A percentile compares a stretch with the other conserved stretches of the same genome.
phyloP scores from a whole-genome alignment of 2,329 filamentous ascomycete genomes.

The Blumeria hordei region DNA sequence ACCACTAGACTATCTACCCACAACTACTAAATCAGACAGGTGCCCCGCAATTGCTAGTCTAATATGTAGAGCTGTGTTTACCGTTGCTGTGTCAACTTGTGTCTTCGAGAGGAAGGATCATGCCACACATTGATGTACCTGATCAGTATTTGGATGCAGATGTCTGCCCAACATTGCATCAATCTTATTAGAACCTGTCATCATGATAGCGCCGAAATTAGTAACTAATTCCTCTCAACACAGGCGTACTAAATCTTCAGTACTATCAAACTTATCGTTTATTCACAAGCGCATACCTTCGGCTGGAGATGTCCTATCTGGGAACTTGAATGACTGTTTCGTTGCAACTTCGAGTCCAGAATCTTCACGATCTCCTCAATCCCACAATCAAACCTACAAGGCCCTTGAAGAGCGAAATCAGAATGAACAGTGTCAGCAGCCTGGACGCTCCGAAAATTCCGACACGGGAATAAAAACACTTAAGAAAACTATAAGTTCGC shows the following conservation, averaged over 20 bases:
- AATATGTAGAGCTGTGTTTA: no score
- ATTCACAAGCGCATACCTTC: conserved; percentile 15
- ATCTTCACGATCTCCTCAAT: conserved; percentile 16
- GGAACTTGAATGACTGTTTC: conserved; percentile 7
- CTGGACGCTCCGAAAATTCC: conserved; percentile 3
- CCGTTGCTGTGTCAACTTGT: no score
- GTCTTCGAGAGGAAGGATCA: no score
- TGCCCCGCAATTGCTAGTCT: no score
- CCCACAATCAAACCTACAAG: conserved; percentile 17
- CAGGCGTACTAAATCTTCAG: conserved; percentile 14
- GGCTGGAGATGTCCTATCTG: conserved; percentile 9
- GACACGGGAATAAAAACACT: conserved; percentile 14
- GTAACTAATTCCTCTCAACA: conserved; percentile 9
- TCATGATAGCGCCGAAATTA: neutral
- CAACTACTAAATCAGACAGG: no score
- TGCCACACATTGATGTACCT: no score
- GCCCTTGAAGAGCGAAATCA: conserved; percentile 32
- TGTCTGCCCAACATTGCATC: no score
- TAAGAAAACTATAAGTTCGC: conserved; percentile 21
- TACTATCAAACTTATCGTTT: conserved; percentile 11
- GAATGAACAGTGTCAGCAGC: conserved; percentile 22
- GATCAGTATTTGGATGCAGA: no score
- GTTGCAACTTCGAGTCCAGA: conserved; percentile 7
- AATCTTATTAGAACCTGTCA: no score
- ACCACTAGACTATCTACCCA: no score